Evolutionary conservation across 1,284 basidiomycete genomes (phyloP), one percentile per base, ranked within the genome.

Genomic region (Ganoderma multipileum): DNA sequence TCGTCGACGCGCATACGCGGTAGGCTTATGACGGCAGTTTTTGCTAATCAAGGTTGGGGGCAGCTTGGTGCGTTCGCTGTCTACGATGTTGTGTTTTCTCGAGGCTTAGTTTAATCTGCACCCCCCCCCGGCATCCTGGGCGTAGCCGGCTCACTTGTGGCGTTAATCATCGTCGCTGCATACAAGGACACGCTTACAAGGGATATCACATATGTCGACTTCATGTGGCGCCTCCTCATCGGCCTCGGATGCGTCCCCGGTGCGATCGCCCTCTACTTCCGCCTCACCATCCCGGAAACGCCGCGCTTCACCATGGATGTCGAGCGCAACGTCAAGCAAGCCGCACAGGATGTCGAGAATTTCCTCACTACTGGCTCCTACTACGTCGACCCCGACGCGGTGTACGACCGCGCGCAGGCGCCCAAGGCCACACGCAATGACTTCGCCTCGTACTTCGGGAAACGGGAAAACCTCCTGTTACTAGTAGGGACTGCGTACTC

Each of bases 291-390:
- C 71, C 91, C 91, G 12, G 91, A 93, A 79, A 92, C 91, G 0
- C 89, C 94, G 38, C 92, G 94, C 71, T 96, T 93, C 86, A 96
- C 94, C 65, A 94, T 96, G 91, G 94, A 95, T 81, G 88, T 96
- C 74, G 92, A 95, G 82, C 89, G 93, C 67, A 94, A 95, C 81
- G 86, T 95, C 70, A 84, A 88, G 75, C 90, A 92, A 77, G 93
- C 93, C 5, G 76, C 87, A 8, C 81, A 86, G 67, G 92, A 95
- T 76, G 91, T 92, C 71, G 84, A 87, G 67, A 86, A 86, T 50
- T 91, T 92, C 78, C 80, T 95, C 68, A 82, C 85, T 50, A 85
- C 83, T 33, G 84, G 84, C 33, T 80, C 78, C 6, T 88, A 82
- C 78, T 79, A 81, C 28, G 80, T 83, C 64, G 88, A 93, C 77